Base-by-base conservation (phyloP, 768 basidiomycete species). In the Epithele typhae region DNA sequence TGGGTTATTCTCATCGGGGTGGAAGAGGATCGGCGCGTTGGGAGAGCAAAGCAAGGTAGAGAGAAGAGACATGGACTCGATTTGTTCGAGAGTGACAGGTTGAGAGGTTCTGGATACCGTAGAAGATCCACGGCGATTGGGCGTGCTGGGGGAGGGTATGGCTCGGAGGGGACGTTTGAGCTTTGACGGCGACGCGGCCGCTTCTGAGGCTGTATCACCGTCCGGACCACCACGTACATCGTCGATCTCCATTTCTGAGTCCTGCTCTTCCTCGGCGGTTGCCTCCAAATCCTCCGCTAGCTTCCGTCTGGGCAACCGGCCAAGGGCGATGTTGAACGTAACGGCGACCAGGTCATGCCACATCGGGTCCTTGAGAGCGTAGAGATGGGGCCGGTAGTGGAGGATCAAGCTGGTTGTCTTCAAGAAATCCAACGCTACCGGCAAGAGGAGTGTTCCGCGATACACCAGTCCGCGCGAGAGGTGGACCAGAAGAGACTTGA, bases 261-360 rank as follows among this genome's bases (percentile, higher is more conserved):
- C 63, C 51, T 50, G 60, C 40, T 49, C 62, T 42, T 66, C 62
- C 0, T 59, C 59, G 2, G 56, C 52, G 8, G 60, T 62, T 8
- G 62, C 56, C n/a, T 58, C 60, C 8, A 65, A 54, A 18, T 61
- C 54, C 38, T 68, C 69, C n/a, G 63, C 57, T 37, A 68, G 55
- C 10, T 23, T 48, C 59, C 40, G 64, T 62, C 24, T 75, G 43
- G 67, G 74, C 51, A 63, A 59, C 55, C 88, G 84, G 10, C 76
- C 81, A 4, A 97, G 66, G 19, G 93, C 70, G 4, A 83, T 77
- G 55, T 91, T 89, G 69, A 95, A 92, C 32, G 76, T 78, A 33
- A 90, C 66, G 54, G 81, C 77, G 27, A 86, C 75, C 36, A 92
- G 64, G 25, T 67, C 68, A 23, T 82, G 63, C 95, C 95, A 98